A percentile compares a stretch with the other conserved stretches of the same genome.
Conservation (phyloP, 75 land plant species). For the Selaginella moellendorffii region DNA sequence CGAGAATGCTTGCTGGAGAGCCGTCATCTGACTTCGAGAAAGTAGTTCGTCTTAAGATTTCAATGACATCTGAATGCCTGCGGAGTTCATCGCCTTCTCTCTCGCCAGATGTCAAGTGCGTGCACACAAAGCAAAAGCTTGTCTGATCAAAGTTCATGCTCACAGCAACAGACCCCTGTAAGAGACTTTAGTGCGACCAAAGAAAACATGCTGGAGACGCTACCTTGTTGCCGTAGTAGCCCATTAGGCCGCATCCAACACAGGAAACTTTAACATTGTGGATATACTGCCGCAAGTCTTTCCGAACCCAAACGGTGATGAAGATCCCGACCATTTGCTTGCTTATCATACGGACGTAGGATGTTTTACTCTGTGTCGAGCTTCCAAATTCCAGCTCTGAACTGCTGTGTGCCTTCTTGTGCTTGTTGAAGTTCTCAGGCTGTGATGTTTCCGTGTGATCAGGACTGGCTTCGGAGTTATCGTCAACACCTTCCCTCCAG, state of each 20-base stretch:
- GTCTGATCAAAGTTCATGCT: conserved; percentile 53
- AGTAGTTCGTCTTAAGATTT: conserved; percentile 48
- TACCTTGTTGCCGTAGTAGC: conserved; percentile 38
- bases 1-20: conserved; percentile 43
- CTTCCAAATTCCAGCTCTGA: neutral
- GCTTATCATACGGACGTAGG: conserved; percentile 39
- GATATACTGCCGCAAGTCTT: conserved; percentile 34
- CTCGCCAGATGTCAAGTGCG: conserved; percentile 76
- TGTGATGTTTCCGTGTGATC: neutral
- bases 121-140: conserved; percentile 76
- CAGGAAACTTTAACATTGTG: conserved; percentile 31
- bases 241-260: conserved; percentile 49
- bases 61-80: conserved; percentile 52
- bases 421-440: neutral
- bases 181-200: too few relatives aligned
- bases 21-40: conserved; percentile 30
- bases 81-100: conserved; percentile 62
- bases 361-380: neutral
- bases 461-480: neutral
- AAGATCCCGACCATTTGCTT: conserved; percentile 94
- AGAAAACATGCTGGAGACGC: too few relatives aligned
- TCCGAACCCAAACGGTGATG: conserved; percentile 68
- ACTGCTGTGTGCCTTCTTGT: neutral
- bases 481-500: neutral
- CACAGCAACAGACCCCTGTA: conserved; percentile 74